Evolutionary conservation across 2,329 filamentous ascomycete genomes (phyloP).

Genomic region (Penicillium paneum): DNA sequence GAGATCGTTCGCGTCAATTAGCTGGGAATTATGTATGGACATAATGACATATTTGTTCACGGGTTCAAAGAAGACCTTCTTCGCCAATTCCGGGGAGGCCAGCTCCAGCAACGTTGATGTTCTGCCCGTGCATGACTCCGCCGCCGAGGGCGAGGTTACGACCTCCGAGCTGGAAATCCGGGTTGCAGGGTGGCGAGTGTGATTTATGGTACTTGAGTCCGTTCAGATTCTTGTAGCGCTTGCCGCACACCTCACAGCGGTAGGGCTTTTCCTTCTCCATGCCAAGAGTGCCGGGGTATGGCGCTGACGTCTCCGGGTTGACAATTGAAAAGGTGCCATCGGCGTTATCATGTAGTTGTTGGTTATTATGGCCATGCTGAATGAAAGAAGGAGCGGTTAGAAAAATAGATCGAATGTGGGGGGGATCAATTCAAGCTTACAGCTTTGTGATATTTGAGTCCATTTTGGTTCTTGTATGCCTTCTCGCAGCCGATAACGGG

Average conservation of each 20-base stretch:
- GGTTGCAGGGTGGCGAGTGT: constrained; percentile 85
- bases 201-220: constrained; percentile 92
- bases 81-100: constrained; percentile 48
- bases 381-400: constrained; percentile 6
- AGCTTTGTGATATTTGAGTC: constrained; percentile 82
- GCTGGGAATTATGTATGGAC: constrained; percentile 24
- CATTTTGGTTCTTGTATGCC: constrained; percentile 99
- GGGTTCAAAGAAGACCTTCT: constrained; percentile 39
- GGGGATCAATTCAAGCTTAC: constrained; percentile 45
- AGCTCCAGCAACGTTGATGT: constrained; percentile 48
- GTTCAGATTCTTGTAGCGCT: constrained; percentile 98
- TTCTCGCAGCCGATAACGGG: constrained; percentile 98
- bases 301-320: constrained; percentile 88
- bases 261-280: constrained; percentile 99
- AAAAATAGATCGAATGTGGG: constrained; percentile 18
- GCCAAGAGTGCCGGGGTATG: constrained; percentile 93
- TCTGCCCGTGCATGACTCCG: constrained; percentile 47
- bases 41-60: constrained; percentile 15
- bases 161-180: constrained; percentile 63
- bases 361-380: constrained; percentile 88
- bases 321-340: constrained; percentile 98
- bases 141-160: constrained; percentile 40
- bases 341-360: constrained; percentile 92
- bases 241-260: constrained; percentile 93
- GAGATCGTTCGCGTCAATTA: constrained; percentile 30